Conservation (phyloP, 805 yeast genomes). For the Wickerhamomyces strasburgensis region DNA sequence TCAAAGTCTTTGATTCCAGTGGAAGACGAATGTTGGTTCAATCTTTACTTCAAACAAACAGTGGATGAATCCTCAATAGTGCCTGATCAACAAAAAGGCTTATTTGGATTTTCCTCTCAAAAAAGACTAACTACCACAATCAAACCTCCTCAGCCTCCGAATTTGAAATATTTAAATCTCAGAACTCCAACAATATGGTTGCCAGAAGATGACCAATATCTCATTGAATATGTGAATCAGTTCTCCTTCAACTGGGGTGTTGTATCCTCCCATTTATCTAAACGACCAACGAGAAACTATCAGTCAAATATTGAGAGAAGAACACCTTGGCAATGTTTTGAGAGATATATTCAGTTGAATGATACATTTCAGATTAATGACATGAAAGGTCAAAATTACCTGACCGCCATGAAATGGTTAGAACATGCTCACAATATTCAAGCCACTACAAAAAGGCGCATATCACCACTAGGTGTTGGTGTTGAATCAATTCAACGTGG, state of each 20-base stretch:
- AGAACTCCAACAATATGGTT: constrained; percentile 95
- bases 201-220: constrained; percentile 83
- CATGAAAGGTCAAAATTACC: constrained; percentile 81
- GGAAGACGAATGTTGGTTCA: constrained; percentile 62
- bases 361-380: constrained; percentile 84
- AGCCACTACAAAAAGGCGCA: constrained; percentile 79
- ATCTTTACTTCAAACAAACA: constrained; percentile 47
- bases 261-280: constrained; percentile 74
- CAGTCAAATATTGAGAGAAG: constrained; percentile 88
- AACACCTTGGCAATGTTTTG: constrained; percentile 99
- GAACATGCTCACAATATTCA: constrained; percentile 89
- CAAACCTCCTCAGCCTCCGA: constrained; percentile 91
- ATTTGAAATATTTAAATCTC: constrained; percentile 68
- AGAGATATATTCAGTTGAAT: constrained; percentile 86
- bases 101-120: constrained; percentile 38
- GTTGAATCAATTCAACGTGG: constrained; percentile 91
- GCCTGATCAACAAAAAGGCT: constrained; percentile 49
- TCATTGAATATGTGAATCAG: constrained; percentile 78
- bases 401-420: constrained; percentile 83
- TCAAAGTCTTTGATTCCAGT: constrained; percentile 61
- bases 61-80: constrained; percentile 34
- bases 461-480: constrained; percentile 91
- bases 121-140: constrained; percentile 54
- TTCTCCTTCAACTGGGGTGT: constrained; percentile 92
- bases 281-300: constrained; percentile 62